Evolutionary conservation across 129 eudicot species (phyloP).

Genomic region (Lactuca saligna): DNA sequence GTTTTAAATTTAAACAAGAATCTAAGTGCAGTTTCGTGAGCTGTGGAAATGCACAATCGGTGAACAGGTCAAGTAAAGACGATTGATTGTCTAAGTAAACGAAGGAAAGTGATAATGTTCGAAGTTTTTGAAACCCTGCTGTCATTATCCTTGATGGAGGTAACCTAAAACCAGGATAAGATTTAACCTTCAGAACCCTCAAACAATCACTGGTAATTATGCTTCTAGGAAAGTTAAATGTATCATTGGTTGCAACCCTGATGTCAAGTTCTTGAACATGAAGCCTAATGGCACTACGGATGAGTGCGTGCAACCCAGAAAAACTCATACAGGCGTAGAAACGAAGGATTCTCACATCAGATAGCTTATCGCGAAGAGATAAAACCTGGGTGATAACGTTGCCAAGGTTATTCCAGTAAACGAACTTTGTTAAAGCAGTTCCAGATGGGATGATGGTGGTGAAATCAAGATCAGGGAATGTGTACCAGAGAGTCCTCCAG

Average conservation of each 20-base stretch:
- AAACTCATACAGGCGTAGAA: slow-evolving; percentile 46
- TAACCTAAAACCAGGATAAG: slow-evolving; percentile 54
- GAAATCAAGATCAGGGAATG: slow-evolving; percentile 81
- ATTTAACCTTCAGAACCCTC: slow-evolving; percentile 46
- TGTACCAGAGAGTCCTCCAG: slow-evolving; percentile 63
- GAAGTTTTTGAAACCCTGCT: slow-evolving; percentile 54
- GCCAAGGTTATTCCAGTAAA: slow-evolving; percentile 22
- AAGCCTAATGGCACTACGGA: slow-evolving; percentile 50
- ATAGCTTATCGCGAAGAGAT: slow-evolving; percentile 39
- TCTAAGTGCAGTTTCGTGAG: slow-evolving; percentile 49
- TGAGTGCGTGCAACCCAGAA: slow-evolving; percentile 43
- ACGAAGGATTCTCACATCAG: slow-evolving; percentile 46
- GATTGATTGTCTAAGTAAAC: slow-evolving; percentile 42
- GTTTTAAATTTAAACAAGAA: slow-evolving; percentile 39
- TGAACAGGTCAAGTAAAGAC: slow-evolving; percentile 44
- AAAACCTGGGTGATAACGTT: slow-evolving; percentile 36
- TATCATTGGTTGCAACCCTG: slow-evolving; percentile 52
- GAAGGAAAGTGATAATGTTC: slow-evolving; percentile 42
- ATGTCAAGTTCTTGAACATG: slow-evolving; percentile 71
- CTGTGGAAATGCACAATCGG: slow-evolving; percentile 48
- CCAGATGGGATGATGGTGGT: slow-evolving; percentile 31
- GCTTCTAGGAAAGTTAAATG: slow-evolving; percentile 64
- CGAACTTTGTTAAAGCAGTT: not conserved
- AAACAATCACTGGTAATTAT: slow-evolving; percentile 32
- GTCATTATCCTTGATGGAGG: slow-evolving; percentile 50